Base-by-base conservation (phyloP, 352 stramenopile genomes). In the Stramenopiles sp. region DNA sequence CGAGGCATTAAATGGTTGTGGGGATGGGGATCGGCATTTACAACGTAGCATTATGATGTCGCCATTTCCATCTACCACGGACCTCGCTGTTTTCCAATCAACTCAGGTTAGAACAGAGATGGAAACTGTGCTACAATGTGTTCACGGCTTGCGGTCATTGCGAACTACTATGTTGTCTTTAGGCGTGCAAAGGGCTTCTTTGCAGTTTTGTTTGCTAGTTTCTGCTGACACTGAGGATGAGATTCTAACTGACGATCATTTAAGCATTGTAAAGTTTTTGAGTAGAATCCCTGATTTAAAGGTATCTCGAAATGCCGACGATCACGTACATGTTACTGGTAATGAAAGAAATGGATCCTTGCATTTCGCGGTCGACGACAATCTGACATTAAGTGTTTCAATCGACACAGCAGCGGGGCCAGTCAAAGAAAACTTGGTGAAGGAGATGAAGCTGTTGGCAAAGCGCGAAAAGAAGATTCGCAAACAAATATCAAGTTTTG, bases 401-500 rank as follows among this genome's bases (percentile, higher is more conserved):
- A 14, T 55, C 39, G 39, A 55, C 14, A 55, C 14, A 14, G 14
- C 39, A 14, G 14, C 14, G 4, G 39, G 39, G 4, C 39, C 39
- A 55, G 71, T 78, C 4, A 78, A 33, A 33, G 31, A 78, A 14
- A 78, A 78, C 8, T 31, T 33, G 71, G 22, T 31, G 4, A 33
- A 31, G 8, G 71, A 78, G 14, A 78, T 78, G 4, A 33, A 33
- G 4, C 22, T 31, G 14, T 33, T 78, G 8, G 8, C 30, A 14
- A 31, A 33, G 8, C 71, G 31, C 8, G 30, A 33, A 31, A 33
- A 78, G 22, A 78, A 78, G 14, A 78, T 78, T 78, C 4, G 22
- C 14, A 78, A 78, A 78, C 71, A 78, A 33, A 78, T 78, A 14
- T 33, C 30, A 33, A 78, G 14, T 33, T 33, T 78, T 78, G 4